These are phyloP conservation scores for Boletus coccyginus DNA, from an alignment of 768 basidiomycete genomes.

Conservation along the genomic window DNA sequence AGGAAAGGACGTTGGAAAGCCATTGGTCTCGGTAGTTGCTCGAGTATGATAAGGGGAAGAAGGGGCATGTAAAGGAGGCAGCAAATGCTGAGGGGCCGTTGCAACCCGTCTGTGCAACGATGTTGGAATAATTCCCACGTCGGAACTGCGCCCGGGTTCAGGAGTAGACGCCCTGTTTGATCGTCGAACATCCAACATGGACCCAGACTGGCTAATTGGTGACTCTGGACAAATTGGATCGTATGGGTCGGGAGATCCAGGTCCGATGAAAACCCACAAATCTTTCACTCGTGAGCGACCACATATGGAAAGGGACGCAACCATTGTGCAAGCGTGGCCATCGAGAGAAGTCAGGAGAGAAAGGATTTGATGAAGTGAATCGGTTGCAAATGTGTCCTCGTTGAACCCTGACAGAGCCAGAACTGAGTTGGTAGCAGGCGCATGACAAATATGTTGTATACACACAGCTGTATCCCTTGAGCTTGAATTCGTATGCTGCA, in stretches of 20 bases:
- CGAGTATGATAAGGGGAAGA: conserved; percentile 32
- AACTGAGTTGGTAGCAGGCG: conserved; percentile 18
- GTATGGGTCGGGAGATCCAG: conserved; percentile 33
- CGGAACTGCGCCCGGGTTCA: conserved; percentile 25
- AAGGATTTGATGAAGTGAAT: conserved; percentile 71
- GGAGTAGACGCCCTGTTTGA: conserved; percentile 34
- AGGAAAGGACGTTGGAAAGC: conserved; percentile 17
- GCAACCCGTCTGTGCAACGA: conserved; percentile 33
- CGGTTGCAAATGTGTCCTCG: conserved; percentile 70
- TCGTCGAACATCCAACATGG: conserved; percentile 35
- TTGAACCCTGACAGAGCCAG: conserved; percentile 59
- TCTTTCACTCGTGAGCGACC: conserved; percentile 72
- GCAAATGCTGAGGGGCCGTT: conserved; percentile 28
- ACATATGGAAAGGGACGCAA: conserved; percentile 70
- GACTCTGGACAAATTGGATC: conserved; percentile 35
- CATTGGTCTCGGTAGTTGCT: conserved; percentile 33
- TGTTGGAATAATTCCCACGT: conserved; percentile 22
- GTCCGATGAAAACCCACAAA: conserved; percentile 73
- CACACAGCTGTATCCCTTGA: conserved; percentile 79
- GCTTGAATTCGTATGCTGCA: conserved; percentile 73
- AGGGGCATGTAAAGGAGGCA: conserved; percentile 11
- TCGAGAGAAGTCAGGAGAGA: conserved; percentile 65
- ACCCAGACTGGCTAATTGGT: conserved; percentile 34
- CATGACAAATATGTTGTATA: conserved; percentile 13
- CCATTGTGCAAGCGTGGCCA: conserved; percentile 61